Base-by-base conservation (phyloP, 139 green algal genomes). In the Penium margaritaceum region DNA sequence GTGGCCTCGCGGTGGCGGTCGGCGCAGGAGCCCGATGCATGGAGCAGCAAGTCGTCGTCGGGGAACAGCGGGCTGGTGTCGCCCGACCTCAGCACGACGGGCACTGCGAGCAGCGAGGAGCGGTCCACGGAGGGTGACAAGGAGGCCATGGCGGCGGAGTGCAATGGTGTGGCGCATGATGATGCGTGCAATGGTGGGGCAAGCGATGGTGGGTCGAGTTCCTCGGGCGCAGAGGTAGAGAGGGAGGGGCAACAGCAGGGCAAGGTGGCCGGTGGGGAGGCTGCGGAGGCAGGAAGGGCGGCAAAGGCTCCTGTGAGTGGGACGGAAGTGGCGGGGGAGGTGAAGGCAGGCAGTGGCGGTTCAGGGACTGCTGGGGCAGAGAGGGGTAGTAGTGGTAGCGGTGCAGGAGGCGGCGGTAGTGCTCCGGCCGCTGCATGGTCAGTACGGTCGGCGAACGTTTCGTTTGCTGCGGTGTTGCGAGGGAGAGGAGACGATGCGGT, bases 391-490 rank as follows among this genome's bases (percentile, higher is more conserved):
- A 12, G 9, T 51, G 41, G 9, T 9, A 51, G 41, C 9, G 41
- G 9, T 9, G 9, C 41, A 51, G 41, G 9, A 21, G 41, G 41
- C 9, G 41, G 9, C 41, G 9, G 9, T 12, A 51, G 41, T 12
- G 41, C 12, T 9, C 41, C 41, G 12, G 41, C 41, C 41, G 41
- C 9, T 5, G 29, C 30, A 29, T 64, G 55, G 55, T 17, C 27
- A 19, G 27, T 64, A 15, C 55, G 27, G 3, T 24, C 27, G 2
- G 54, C 51, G 14, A 39, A 58, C 21, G 63, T 74, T 12, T 74
- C 66, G 21, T 74, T 74, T 36, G 66, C 66, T 4, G 66, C 51
- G 27, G 34, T 66, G 19, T 30, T 67, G 15, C 24, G 30, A 51
- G 47, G 68, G 15, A 68, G 30, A 17, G 47, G 15, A 37, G 47